Evolutionary conservation across 202 grass and related monocot species (phyloP).

Genomic region (Dendrocalamus latiflorus): DNA sequence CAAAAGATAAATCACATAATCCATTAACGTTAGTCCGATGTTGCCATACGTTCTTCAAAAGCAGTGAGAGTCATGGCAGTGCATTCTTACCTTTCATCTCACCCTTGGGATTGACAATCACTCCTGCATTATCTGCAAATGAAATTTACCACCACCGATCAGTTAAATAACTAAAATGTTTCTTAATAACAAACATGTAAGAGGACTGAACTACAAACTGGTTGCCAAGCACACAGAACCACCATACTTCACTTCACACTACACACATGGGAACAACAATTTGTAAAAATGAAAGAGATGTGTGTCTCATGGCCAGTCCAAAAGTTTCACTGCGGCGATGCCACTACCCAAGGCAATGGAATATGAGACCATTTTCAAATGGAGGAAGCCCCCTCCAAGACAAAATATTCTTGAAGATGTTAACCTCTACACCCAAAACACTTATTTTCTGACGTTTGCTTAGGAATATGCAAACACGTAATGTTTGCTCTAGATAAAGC

Average conservation of each 20-base stretch:
- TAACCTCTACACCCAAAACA: constrained; percentile 26
- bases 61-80: neutral
- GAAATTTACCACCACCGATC: neutral
- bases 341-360: constrained; percentile 52
- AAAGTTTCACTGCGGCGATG: constrained; percentile 36
- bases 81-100: constrained; percentile 62
- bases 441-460: constrained; percentile 35
- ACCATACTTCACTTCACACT: neutral
- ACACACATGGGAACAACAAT: neutral
- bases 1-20: neutral
- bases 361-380: constrained; percentile 57
- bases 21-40: neutral
- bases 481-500: constrained; percentile 12
- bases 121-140: constrained; percentile 69
- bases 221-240: neutral
- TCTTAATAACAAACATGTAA: neutral
- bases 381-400: constrained; percentile 17
- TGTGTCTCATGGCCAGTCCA: constrained; percentile 56
- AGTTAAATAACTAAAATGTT: neutral
- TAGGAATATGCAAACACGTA: constrained; percentile 34
- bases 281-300: neutral
- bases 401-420: neutral
- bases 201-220: neutral
- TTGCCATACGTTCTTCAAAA: neutral
- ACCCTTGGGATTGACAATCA: constrained; percentile 79